phyloP scores from a whole-genome alignment of 257 asterid genomes.

The Penstemon davidsonii region DNA sequence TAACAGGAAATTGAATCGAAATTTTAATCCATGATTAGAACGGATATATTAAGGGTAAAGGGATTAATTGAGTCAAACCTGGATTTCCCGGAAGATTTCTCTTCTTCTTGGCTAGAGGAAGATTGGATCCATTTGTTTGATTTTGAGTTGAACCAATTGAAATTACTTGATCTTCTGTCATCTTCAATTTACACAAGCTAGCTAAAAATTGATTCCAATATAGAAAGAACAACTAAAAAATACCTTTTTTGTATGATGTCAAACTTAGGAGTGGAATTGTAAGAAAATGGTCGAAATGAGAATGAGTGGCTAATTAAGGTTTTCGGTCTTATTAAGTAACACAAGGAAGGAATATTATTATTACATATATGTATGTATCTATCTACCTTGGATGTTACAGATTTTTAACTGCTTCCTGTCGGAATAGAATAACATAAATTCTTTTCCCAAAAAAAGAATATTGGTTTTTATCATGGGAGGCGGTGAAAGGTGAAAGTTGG shows the following conservation, averaged over 20 bases:
- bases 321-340: slow-evolving; percentile 31
- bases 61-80: slow-evolving; percentile 36
- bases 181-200: slow-evolving; percentile 27
- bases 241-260: slow-evolving; percentile 46
- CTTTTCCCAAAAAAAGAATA: slow-evolving; percentile 23
- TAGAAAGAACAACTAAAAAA: slow-evolving; percentile 28
- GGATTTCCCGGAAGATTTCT: slow-evolving; percentile 94
- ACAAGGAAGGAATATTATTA: slow-evolving; percentile 25
- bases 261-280: slow-evolving; percentile 27
- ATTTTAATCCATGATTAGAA: too few relatives aligned
- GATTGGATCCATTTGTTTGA: slow-evolving; percentile 48
- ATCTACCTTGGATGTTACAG: slow-evolving; percentile 41
- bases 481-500: slow-evolving; percentile 40
- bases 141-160: slow-evolving; percentile 44
- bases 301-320: slow-evolving; percentile 36
- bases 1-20: not conserved
- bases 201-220: slow-evolving; percentile 12
- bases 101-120: slow-evolving; percentile 63
- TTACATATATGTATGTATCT: slow-evolving; percentile 18
- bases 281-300: slow-evolving; percentile 33
- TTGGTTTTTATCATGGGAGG: slow-evolving; percentile 31
- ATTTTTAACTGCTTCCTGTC: slow-evolving; percentile 59
- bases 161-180: slow-evolving; percentile 64
- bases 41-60: not conserved
- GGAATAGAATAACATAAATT: slow-evolving; percentile 39